Base-by-base conservation (phyloP, 805 yeast genomes). In the Danielia oregonensis region DNA sequence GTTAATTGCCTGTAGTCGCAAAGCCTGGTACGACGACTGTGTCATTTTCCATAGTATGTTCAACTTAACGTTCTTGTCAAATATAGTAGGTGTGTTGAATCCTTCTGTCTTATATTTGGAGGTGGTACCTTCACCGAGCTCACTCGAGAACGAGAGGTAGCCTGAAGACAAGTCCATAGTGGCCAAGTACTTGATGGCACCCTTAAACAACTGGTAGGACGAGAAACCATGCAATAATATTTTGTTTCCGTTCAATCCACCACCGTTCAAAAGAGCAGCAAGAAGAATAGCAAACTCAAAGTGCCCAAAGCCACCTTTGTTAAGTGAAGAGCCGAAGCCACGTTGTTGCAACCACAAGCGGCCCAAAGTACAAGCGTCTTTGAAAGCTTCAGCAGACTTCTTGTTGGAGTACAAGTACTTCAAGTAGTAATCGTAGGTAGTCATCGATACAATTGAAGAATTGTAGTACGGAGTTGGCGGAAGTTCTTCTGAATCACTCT, bases 141-240 rank as follows among this genome's bases (percentile, higher is more conserved):
- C 51, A 4, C 86, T 78, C 38, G 76, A 68, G 52, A 85, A 82
- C 18, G 85, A 80, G 28, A 85, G 59, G 49, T 83, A 79, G 1
- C 91, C 93, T 7, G 65, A 52, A 21, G 38, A 37, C 31, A 89
- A 59, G 57, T 88, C 95, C 70, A 81, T 79, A 3, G 85, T 76
- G 3, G 96, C 94, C 41, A 91, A 55, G 52, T 83, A 89, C 49
- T 79, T 78, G 37, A 93, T 70, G 2, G 86, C 79, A 54, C 95
- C 96, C 55, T 86, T 89, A 68, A 93, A 93, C 33, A 93, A 65
- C 63, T 93, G 98, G 55, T 88, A 93, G 15, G 94, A 82, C 3
- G 96, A 87, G 57, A 84, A 91, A 0, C 97, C 98, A 48, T 81
- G 82, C 24, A 88, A 59, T 36, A 93, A 67, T 16, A 87, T 80